Evolutionary conservation across 2,329 filamentous ascomycete species (phyloP), one percentile per base, ranked within the genome.

Genomic region (Colletotrichum horii): DNA sequence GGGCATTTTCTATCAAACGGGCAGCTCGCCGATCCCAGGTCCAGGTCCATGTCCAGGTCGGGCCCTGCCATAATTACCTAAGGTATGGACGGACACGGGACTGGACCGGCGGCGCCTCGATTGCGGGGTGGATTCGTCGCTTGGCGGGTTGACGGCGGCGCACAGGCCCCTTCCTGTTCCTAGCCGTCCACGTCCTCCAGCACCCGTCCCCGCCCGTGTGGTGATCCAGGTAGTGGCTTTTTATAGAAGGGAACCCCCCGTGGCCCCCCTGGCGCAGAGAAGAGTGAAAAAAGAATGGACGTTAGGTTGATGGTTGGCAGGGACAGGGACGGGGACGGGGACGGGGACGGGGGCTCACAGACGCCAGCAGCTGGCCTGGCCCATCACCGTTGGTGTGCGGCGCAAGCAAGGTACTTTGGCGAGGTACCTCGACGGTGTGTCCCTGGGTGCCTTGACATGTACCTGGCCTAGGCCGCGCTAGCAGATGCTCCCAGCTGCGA

Each of bases 231-330:
- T 30, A 3, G 28, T n/a, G 48, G 26, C 70, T 73, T 64, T 73
- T 75, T 58, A 75, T 72, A 75, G 73, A 75, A 73, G 36, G 70
- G 48, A 58, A 48, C n/a, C 62, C 62, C 73, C 58, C 70, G 22
- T 43, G 38, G 38, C 38, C 38, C 38, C 38, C 38, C 38, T 43
- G 38, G 19, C 19, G 9, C 38, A 12, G 19, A n/a, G n/a, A 19
- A n/a, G 19, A 43, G 19, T 6, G 38, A n/a, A n/a, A 43, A 43
- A 43, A 43, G 38, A 43, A 24, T 16, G 19, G 55, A n/a, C 32
- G 26, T 60, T n/a, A 30, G 28, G 8, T 30, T 60, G 55, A 60
- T 24, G n/a, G 55, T 55, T 15, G 28, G 26, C 30, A 19, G 34
- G 48, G 66, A 58, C 70, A 71, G 66, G 66, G 38, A 73, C 66